Percentiles rank a stretch among this genome's conserved stretches.
Evolutionary conservation across 2,329 filamentous ascomycete species (phyloP).

Genomic region (Fusarium sp.): DNA sequence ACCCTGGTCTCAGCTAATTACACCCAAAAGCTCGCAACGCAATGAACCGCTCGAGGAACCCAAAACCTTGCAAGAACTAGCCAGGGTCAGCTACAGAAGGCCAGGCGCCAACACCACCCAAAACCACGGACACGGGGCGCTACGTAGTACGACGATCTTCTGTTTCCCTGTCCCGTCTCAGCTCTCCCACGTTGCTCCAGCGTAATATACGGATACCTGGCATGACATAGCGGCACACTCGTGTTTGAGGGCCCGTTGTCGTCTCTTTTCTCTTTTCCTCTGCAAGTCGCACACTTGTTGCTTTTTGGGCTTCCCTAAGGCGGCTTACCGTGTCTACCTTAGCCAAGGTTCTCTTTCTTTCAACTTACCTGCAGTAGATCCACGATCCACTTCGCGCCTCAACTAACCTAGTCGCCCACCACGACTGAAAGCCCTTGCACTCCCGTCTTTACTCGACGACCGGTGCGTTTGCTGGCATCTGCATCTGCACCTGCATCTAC

Average conservation of each 20-base stretch:
- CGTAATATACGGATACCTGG: not conserved
- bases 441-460: conserved; percentile 31
- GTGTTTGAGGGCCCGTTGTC: conserved; percentile 26
- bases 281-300: conserved; percentile 35
- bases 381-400: conserved; percentile 37
- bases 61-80: conserved; percentile 35
- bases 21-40: conserved; percentile 9
- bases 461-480: conserved; percentile 35
- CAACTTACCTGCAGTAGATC: conserved; percentile 34
- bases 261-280: conserved; percentile 45
- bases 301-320: conserved; percentile 42
- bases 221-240: conserved; percentile 6
- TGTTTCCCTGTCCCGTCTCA: conserved; percentile 38
- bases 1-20: conserved; percentile 18
- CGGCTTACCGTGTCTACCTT: conserved; percentile 36
- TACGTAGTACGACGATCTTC: conserved; percentile 37
- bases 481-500: conserved; percentile 18
- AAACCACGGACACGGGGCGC: conserved; percentile 46
- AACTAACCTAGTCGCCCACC: conserved; percentile 34
- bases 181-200: conserved; percentile 14
- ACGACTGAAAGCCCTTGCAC: conserved; percentile 28
- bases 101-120: conserved; percentile 42
- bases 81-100: conserved; percentile 28
- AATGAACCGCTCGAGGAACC: conserved; percentile 31
- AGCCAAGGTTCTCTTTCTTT: conserved; percentile 20